These are phyloP conservation scores for Kurtzmaniella quercitrusa DNA, from an alignment of 1,139 yeast species.

Conservation along the genomic window DNA sequence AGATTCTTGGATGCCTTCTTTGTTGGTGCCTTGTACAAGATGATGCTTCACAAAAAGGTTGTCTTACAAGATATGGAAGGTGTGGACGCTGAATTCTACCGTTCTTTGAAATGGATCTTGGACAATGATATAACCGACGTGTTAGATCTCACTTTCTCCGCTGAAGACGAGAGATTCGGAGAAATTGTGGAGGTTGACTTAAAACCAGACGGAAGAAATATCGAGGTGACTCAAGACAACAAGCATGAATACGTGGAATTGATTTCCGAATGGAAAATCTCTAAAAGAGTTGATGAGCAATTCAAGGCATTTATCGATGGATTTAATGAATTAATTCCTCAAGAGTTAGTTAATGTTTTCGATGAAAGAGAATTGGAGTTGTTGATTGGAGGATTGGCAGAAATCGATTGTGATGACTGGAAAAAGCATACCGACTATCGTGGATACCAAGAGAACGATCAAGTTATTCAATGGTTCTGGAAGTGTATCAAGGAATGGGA, in stretches of 20 bases:
- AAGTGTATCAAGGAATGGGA: constrained; percentile 91
- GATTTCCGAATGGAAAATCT: constrained; percentile 94
- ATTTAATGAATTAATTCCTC: constrained; percentile 94
- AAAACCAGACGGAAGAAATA: constrained; percentile 81
- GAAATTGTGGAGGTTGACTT: constrained; percentile 86
- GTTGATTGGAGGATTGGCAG: constrained; percentile 96
- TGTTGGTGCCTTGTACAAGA: constrained; percentile 95
- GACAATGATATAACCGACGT: constrained; percentile 86
- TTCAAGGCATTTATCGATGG: constrained; percentile 96
- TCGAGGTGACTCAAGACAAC: constrained; percentile 91
- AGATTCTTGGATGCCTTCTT: constrained; percentile 97
- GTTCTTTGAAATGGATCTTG: constrained; percentile 91
- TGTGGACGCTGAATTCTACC: constrained; percentile 94
- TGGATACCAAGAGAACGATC: constrained; percentile 95
- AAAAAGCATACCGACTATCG: constrained; percentile 97
- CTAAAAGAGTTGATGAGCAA: constrained; percentile 90
- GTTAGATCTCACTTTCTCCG: constrained; percentile 84
- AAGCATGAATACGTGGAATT: constrained; percentile 94
- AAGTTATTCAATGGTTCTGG: constrained; percentile 99
- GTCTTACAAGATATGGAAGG: constrained; percentile 98
- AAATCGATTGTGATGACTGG: constrained; percentile 98
- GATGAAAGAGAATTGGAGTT: constrained; percentile 96
- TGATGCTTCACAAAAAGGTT: constrained; percentile 94
- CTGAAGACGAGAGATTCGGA: constrained; percentile 96
- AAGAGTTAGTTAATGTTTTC: constrained; percentile 91